Evolutionary conservation across 352 stramenopile species (phyloP).

Genomic region (Sclerospora graminicola): DNA sequence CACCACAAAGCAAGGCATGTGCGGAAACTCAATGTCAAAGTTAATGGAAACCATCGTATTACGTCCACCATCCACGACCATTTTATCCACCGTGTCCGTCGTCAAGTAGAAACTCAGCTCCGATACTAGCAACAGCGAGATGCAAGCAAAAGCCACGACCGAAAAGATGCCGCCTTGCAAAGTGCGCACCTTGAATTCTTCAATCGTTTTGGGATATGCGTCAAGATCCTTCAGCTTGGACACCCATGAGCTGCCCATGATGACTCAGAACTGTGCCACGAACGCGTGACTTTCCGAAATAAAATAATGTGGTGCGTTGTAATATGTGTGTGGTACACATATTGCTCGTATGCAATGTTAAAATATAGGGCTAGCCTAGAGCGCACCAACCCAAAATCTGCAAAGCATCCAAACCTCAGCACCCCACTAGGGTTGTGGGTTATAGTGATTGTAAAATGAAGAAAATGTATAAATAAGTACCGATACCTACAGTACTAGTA

Average conservation of each 20-base stretch:
- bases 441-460: too few species aligned
- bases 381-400: too few species aligned
- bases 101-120: slow-evolving; percentile 72
- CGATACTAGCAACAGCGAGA: slow-evolving; percentile 52
- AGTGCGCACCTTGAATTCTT: slow-evolving; percentile 84
- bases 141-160: slow-evolving; percentile 54
- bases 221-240: slow-evolving; percentile 47
- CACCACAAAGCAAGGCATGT: slow-evolving; percentile 71
- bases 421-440: too few species aligned
- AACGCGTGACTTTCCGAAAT: neutral
- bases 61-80: slow-evolving; percentile 67
- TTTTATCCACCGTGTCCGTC: slow-evolving; percentile 76
- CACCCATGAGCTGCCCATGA: slow-evolving; percentile 12
- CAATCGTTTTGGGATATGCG: slow-evolving; percentile 81
- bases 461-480: too few species aligned
- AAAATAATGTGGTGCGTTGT: neutral
- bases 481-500: too few species aligned
- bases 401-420: too few species aligned
- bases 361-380: too few species aligned
- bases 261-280: slow-evolving; percentile 3
- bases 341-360: too few species aligned
- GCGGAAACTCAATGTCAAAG: slow-evolving; percentile 74
- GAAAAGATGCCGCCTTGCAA: slow-evolving; percentile 78
- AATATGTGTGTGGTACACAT: too few species aligned
- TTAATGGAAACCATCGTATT: slow-evolving; percentile 65